These are phyloP conservation scores for Penicillium subrubescens DNA, from an alignment of 495 filamentous ascomycete species.

Conservation along the genomic window DNA sequence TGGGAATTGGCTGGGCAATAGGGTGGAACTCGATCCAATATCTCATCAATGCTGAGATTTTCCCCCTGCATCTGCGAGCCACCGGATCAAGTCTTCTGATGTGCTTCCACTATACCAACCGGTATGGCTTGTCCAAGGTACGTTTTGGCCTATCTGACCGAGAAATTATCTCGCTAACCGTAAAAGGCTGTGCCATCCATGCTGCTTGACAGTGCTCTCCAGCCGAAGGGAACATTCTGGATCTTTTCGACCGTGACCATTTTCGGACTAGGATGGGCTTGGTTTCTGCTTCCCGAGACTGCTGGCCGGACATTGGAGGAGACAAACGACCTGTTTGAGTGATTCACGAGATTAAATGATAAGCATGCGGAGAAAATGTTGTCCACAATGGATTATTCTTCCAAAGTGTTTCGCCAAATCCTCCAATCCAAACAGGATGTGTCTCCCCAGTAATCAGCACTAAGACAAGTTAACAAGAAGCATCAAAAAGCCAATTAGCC, in stretches of 20 bases:
- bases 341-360: neutral
- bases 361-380: neutral
- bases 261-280: constrained; percentile 44
- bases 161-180: neutral
- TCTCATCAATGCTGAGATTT: constrained; percentile 67
- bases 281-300: constrained; percentile 28
- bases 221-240: constrained; percentile 56
- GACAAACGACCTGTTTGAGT: constrained; percentile 5
- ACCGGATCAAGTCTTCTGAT: constrained; percentile 27
- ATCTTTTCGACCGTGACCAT: constrained; percentile 59
- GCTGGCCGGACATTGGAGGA: constrained; percentile 21
- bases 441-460: neutral
- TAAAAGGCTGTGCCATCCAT: constrained; percentile 46
- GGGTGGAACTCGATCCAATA: constrained; percentile 72
- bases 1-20: constrained; percentile 62
- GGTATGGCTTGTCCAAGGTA: constrained; percentile 47
- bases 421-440: neutral
- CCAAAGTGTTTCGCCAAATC: neutral
- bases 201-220: constrained; percentile 35
- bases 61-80: constrained; percentile 48
- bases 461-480: neutral
- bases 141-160: neutral
- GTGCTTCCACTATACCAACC: constrained; percentile 62
- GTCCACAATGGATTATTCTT: neutral
- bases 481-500: neutral